Conservation (phyloP, 495 filamentous ascomycete genomes). For the Pseudoneurospora amorphoporcata region DNA sequence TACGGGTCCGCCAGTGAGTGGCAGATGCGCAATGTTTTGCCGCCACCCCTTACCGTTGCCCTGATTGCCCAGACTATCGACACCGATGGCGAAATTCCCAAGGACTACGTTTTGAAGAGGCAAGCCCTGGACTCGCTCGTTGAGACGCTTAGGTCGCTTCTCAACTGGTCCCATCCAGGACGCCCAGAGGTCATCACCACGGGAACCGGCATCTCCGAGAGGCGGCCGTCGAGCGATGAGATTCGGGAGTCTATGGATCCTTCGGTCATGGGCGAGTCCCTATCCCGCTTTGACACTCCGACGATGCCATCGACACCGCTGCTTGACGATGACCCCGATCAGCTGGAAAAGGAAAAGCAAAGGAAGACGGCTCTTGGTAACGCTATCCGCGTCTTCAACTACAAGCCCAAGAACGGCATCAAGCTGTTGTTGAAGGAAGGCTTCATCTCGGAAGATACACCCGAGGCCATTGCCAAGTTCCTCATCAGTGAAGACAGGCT, state of each 20-base stretch:
- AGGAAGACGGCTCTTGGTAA: constrained; percentile 85
- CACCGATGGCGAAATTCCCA: constrained; percentile 57
- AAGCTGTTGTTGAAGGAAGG: constrained; percentile 72
- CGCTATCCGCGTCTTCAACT: constrained; percentile 89
- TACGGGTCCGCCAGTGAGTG: constrained; percentile 53
- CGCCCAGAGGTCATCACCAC: constrained; percentile 47
- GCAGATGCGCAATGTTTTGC: constrained; percentile 73
- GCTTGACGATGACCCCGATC: constrained; percentile 77
- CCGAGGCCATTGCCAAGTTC: constrained; percentile 80
- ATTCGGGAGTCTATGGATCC: constrained; percentile 75
- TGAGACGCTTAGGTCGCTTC: constrained; percentile 75
- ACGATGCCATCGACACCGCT: constrained; percentile 62
- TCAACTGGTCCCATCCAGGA: constrained; percentile 82
- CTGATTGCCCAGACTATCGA: constrained; percentile 52
- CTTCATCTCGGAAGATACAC: constrained; percentile 66
- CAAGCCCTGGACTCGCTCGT: constrained; percentile 81
- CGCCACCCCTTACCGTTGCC: constrained; percentile 73
- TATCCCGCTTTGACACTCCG: constrained; percentile 49
- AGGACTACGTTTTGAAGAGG: constrained; percentile 80
- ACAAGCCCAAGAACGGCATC: constrained; percentile 91
- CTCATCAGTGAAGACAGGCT: constrained; percentile 62
- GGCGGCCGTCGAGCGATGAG: constrained; percentile 59
- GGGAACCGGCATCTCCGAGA: constrained; percentile 39
- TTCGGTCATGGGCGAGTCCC: constrained; percentile 31
- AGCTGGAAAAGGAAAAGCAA: constrained; percentile 88